Percentiles rank a stretch among this genome's conserved stretches.
Conservation (phyloP, 2,329 filamentous ascomycete species). For the Thyridium curvatum region DNA sequence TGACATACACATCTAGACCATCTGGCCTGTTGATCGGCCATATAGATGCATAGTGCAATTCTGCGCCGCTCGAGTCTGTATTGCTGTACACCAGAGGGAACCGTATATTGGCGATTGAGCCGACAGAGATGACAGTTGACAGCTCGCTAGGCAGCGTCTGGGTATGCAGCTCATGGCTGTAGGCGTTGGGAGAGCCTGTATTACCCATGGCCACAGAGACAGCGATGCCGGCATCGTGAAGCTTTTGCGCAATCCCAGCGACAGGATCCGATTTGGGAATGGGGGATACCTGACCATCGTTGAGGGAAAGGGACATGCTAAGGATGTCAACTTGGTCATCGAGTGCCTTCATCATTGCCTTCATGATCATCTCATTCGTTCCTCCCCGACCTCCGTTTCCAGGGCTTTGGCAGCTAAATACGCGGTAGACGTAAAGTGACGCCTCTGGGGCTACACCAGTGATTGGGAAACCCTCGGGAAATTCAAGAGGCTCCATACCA, state of each 20-base stretch:
- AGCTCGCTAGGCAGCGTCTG: conserved; percentile 10
- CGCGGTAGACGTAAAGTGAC: conserved; percentile 13
- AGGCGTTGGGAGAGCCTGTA: conserved; percentile 6
- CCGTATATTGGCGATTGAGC: conserved; percentile 10
- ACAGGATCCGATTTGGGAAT: conserved; percentile 2
- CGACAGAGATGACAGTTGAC: conserved; percentile 14
- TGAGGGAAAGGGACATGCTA: conserved; percentile 16
- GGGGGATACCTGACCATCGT: not conserved
- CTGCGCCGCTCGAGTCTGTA: conserved; percentile 9
- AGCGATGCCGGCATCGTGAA: conserved; percentile 11
- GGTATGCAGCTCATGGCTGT: conserved; percentile 6
- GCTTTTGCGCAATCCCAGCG: conserved; percentile 6
- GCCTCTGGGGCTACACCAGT: conserved; percentile 16
- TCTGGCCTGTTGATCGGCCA: conserved; percentile 11
- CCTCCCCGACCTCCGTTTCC: not conserved
- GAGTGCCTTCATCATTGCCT: conserved; percentile 15
- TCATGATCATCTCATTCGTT: conserved; percentile 14
- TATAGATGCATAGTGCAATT: conserved; percentile 11
- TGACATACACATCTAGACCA: conserved; percentile 7
- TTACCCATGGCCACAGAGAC: conserved; percentile 15
- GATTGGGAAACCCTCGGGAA: conserved; percentile 4
- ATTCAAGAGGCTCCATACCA: conserved; percentile 2
- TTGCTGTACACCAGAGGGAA: conserved; percentile 11
- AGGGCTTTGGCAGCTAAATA: conserved; percentile 7
- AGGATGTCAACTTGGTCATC: conserved; percentile 19